These are phyloP conservation scores for Phialocephala sp. DNA, from an alignment of 2,329 filamentous ascomycete genomes.

Conservation along the genomic window DNA sequence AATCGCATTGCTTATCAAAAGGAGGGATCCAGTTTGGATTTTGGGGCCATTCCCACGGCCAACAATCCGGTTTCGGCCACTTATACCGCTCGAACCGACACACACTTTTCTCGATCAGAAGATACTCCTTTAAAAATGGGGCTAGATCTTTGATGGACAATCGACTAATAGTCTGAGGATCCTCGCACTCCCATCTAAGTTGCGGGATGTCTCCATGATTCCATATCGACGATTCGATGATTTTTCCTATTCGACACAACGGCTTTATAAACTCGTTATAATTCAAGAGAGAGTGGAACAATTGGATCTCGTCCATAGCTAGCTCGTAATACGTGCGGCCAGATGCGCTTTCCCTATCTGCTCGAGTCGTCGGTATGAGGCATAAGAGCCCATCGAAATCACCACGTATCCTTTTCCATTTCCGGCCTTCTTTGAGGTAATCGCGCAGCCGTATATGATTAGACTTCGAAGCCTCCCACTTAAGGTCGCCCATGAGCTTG, in stretches of 20 bases:
- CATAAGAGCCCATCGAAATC: constrained; percentile 19
- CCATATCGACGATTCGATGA: constrained; percentile 21
- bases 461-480: constrained; percentile 16
- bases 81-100: constrained; percentile 10
- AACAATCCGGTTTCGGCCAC: constrained; percentile 22
- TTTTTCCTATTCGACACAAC: constrained; percentile 16
- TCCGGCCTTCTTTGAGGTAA: constrained; percentile 23
- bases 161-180: constrained; percentile 16
- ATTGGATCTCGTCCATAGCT: constrained; percentile 11
- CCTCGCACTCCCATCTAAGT: constrained; percentile 17
- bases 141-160: constrained; percentile 12
- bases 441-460: constrained; percentile 13
- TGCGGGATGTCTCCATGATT: constrained; percentile 14
- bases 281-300: constrained; percentile 17
- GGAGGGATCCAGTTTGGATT: constrained; percentile 15
- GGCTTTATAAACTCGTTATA: constrained; percentile 13
- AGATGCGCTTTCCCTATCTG: constrained; percentile 18
- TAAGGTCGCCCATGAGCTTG: constrained; percentile 16
- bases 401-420: constrained; percentile 20
- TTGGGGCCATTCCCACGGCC: constrained; percentile 17
- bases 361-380: constrained; percentile 17
- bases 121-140: constrained; percentile 20
- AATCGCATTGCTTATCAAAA: constrained; percentile 3
- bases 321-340: constrained; percentile 19
- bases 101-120: no score